Base-by-base conservation (phyloP, 805 yeast species). In the Ogataea nitratoaversa region DNA sequence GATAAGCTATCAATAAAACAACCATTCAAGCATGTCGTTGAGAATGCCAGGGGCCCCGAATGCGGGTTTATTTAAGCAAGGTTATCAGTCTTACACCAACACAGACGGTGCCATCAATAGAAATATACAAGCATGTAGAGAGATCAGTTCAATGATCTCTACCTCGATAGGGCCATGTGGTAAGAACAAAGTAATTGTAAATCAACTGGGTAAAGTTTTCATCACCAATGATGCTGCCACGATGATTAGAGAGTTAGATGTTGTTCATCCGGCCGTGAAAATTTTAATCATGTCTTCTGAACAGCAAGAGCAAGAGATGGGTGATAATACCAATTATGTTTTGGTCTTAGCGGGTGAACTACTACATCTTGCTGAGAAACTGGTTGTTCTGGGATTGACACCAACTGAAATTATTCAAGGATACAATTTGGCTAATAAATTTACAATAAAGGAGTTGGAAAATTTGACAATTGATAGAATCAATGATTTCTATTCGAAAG, bases 121-220 rank as follows among this genome's bases (percentile, higher is more conserved):
- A 58, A 93, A 95, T 61, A 89, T 93, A 54, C 85, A 84, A 55
- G 99, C 99, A 2, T 88, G 93, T 46, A 79, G 95, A 54, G 98
- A 93, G 64, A 84, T 93, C 65, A 79, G 95, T 47, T 77, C 82
- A 39, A 89, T 91, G 79, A 88, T 95, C 47, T 75, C 90, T 43
- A 89, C 97, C 2, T 88, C 96, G 11, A 84, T 93, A 71, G 99
- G 99, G 6, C 99, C 99, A 45, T 85, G 95, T 66, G 99, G 99
- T 38, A 78, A 96, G 58, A 93, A 90, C 66, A 93, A 93, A 74
- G 88, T 93, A 62, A 84, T 93, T 53, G 96, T 93, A 41, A 91
- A 91, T 66, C 78, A 86, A 54, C 66, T 86, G 50, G 89, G 88
- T 44, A 88, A 83, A 59, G 83, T 87, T 19, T 87, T 89, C 61